These are phyloP conservation scores for Physcia stellaris DNA, from an alignment of 495 filamentous ascomycete species.

Conservation along the genomic window DNA sequence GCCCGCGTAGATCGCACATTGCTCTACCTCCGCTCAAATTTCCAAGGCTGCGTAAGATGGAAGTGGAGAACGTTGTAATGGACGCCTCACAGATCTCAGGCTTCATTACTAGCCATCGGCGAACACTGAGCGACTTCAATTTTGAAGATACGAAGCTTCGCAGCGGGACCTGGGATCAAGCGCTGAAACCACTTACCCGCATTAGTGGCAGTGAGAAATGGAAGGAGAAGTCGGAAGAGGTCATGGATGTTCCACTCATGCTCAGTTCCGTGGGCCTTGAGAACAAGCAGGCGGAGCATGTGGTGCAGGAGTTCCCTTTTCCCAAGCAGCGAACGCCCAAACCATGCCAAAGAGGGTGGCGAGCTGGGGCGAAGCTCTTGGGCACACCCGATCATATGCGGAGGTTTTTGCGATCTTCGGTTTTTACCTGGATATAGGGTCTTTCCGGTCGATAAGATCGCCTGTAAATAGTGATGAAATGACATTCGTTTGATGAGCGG, in stretches of 20 bases:
- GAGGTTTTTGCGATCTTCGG: conserved; percentile 22
- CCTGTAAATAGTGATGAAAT: neutral
- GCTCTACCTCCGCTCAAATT: conserved; percentile 39
- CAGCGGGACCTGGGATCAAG: conserved; percentile 60
- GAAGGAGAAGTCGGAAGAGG: conserved; percentile 33
- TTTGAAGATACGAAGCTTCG: conserved; percentile 56
- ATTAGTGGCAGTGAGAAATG: conserved; percentile 38
- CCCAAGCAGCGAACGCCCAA: conserved; percentile 4
- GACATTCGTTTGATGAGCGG: neutral
- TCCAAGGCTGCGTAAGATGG: conserved; percentile 43
- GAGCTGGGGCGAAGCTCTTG: conserved; percentile 20
- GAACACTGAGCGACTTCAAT: conserved; percentile 52
- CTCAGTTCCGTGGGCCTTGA: conserved; percentile 17
- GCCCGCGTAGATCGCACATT: conserved; percentile 28
- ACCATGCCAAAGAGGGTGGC: conserved; percentile 13
- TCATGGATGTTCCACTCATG: conserved; percentile 23
- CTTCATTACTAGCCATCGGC: conserved; percentile 46
- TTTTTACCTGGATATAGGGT: conserved; percentile 26
- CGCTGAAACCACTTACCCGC: conserved; percentile 48
- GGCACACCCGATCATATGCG: conserved; percentile 30
- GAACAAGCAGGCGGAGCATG: conserved; percentile 13
- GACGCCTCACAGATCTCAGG: conserved; percentile 50
- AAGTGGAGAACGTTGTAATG: conserved; percentile 52
- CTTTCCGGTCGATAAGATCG: neutral
- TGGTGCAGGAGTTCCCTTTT: conserved; percentile 12